A percentile compares a stretch with the other conserved stretches of the same genome.
phyloP scores from a whole-genome alignment of 208 protist genomes.

The Acanthamoeba royreba region DNA sequence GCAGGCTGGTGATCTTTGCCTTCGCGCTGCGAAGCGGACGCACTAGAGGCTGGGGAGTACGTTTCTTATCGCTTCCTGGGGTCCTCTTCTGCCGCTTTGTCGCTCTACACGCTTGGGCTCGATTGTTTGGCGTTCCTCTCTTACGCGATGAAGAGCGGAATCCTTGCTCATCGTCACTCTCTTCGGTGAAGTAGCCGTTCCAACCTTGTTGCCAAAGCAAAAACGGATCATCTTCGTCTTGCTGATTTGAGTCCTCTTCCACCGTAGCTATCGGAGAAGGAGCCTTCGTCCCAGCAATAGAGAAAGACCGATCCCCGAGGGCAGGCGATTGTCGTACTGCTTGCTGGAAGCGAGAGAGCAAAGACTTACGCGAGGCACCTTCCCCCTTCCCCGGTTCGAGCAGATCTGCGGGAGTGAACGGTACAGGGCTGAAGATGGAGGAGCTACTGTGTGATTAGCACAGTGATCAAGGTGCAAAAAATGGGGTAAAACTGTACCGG shows the following conservation, averaged over 20 bases:
- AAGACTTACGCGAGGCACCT: neutral
- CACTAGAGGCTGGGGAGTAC: neutral
- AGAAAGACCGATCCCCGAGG: too few species aligned
- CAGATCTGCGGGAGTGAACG: neutral
- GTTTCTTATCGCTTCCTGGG: neutral
- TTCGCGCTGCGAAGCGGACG: neutral
- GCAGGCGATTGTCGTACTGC: neutral
- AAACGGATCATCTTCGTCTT: too few species aligned
- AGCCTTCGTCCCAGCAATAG: neutral
- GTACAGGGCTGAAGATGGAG: neutral
- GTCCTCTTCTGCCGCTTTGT: neutral
- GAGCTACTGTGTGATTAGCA: neutral
- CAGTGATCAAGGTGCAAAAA: neutral
- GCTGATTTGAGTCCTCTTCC: too few species aligned
- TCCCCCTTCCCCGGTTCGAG: neutral
- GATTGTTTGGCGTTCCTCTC: too few species aligned
- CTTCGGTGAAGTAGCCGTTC: too few species aligned
- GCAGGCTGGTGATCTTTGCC: neutral
- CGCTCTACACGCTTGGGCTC: neutral
- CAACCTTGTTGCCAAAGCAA: too few species aligned
- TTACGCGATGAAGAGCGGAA: too few species aligned
- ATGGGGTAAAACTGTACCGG: neutral
- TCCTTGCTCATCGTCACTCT: too few species aligned
- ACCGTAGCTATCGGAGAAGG: neutral
- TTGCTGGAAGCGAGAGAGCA: neutral